Conservation (phyloP, 73 alveolate species). For the Blepharisma stoltei region DNA sequence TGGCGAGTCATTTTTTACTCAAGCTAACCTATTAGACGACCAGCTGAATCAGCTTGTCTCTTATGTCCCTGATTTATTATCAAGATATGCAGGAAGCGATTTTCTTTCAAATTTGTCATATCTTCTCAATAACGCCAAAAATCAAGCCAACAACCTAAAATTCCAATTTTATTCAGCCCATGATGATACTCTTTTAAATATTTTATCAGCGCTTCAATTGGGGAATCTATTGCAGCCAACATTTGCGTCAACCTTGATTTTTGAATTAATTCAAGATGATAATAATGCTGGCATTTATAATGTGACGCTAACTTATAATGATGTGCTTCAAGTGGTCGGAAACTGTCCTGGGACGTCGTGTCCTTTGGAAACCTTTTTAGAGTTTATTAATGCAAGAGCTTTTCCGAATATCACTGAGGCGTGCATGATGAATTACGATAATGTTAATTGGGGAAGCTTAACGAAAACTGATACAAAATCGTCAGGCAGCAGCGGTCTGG, state of each 20-base stretch:
- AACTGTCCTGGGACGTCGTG: neutral
- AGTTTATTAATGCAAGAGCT: neutral
- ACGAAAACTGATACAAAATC: too few species aligned
- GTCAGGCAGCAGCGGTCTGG: too few species aligned
- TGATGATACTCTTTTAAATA: neutral
- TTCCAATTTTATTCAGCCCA: neutral
- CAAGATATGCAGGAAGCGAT: neutral
- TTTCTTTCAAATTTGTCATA: too few species aligned
- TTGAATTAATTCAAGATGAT: conserved; percentile 7
- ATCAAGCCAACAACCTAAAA: neutral
- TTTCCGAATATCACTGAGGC: neutral
- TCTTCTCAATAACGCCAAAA: too few species aligned
- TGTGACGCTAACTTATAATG: neutral
- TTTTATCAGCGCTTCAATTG: neutral
- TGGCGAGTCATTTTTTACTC: neutral
- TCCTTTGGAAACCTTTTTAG: neutral
- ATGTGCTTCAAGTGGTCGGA: neutral
- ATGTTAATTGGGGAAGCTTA: too few species aligned
- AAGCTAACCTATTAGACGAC: neutral
- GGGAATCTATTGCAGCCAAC: neutral
- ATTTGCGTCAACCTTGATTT: neutral
- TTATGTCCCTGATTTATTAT: neutral
- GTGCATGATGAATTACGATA: neutral
- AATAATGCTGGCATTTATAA: neutral
- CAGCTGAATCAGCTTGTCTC: neutral